These are phyloP conservation scores for peach (Prunus persica) DNA, from an alignment of 306 rosid genomes.

Conservation along the genomic window Prunus_persica_NCBIv2 NC_034010.1:27705501-27706000, in stretches of 20 bases:
- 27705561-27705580: background rate
- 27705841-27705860: conserved; percentile 67
- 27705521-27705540: too few species aligned
- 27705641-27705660: conserved; percentile 34
- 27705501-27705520: too few species aligned
- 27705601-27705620: conserved; percentile 53
- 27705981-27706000: conserved; percentile 41
- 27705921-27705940: conserved; percentile 30
- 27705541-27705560: too few species aligned
- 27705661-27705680: conserved; percentile 26
- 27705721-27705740: background rate
- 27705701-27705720: conserved; percentile 8
- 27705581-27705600: conserved; percentile 20
- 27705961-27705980: conserved; percentile 53
- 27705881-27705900: conserved; percentile 49
- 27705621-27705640: conserved; percentile 38
- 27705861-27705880: conserved; percentile 55
- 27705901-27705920: conserved; percentile 11
- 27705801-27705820: conserved; percentile 82
- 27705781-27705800: conserved; percentile 59
- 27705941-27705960: conserved; percentile 72
- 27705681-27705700: conserved; percentile 27
- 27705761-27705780: conserved; percentile 27
- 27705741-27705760: conserved; percentile 29
- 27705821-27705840: conserved; percentile 72